Conservation (phyloP, 257 asterid genomes). For the Solanum microdontum region DNA sequence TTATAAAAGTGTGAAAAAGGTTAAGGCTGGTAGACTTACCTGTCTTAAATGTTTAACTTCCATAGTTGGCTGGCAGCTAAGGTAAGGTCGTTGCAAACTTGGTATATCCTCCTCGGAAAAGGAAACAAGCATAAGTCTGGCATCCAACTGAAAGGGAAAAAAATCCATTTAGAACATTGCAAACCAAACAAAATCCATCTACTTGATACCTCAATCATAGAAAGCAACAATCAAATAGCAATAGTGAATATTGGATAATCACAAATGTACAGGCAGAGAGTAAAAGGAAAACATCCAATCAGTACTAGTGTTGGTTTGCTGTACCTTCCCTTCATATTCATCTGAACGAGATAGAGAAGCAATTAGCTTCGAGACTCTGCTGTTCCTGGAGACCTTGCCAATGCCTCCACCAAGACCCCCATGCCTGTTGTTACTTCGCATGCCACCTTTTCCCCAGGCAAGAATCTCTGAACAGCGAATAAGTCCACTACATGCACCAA, state of each 20-base stretch:
- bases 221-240: not conserved
- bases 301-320: not conserved
- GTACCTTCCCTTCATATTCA: conserved; percentile 51
- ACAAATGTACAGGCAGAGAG: not conserved
- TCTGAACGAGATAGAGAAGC: conserved; percentile 47
- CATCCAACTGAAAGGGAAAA: conserved; percentile 48
- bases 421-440: conserved; percentile 67
- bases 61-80: conserved; percentile 55
- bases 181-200: not conserved
- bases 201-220: not conserved
- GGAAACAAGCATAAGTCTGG: conserved; percentile 51
- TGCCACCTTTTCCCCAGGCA: conserved; percentile 93
- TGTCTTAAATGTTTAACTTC: conserved; percentile 68
- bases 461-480: conserved; percentile 54
- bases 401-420: conserved; percentile 45
- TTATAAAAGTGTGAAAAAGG: not conserved
- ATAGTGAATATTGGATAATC: not conserved
- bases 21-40: conserved; percentile 16
- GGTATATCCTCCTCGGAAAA: conserved; percentile 56
- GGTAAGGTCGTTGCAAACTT: conserved; percentile 69
- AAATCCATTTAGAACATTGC: not conserved
- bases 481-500: conserved; percentile 47
- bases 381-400: conserved; percentile 42
- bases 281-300: not conserved
- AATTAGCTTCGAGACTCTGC: conserved; percentile 60